phyloP scores from a whole-genome alignment of 345 rosid species.

The Linum lewisii region DNA sequence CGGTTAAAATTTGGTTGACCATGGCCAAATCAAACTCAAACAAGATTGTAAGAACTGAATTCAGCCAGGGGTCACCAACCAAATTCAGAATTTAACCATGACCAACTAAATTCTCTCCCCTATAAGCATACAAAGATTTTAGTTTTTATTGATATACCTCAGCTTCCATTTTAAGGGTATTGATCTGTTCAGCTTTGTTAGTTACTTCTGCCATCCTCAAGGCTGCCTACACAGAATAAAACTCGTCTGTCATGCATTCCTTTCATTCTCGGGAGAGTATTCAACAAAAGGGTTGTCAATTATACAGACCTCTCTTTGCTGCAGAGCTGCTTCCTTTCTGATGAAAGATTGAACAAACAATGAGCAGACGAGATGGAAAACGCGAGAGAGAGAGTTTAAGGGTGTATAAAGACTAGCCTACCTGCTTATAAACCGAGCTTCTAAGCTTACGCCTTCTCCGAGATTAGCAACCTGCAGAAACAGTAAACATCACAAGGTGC shows the following conservation, averaged over 20 bases:
- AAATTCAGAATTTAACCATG: too few species aligned
- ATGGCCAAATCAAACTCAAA: too few species aligned
- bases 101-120: too few species aligned
- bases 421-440: slow-evolving; percentile 20
- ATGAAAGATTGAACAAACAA: neutral
- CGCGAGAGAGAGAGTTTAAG: too few species aligned
- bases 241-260: slow-evolving; percentile 1
- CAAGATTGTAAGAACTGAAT: too few species aligned
- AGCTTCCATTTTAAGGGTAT: slow-evolving; percentile 55
- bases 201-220: slow-evolving; percentile 44
- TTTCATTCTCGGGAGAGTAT: too few species aligned
- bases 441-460: slow-evolving; percentile 22
- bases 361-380: too few species aligned
- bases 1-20: too few species aligned
- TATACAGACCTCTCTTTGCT: slow-evolving; percentile 24
- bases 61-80: too few species aligned
- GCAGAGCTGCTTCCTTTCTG: slow-evolving; percentile 28
- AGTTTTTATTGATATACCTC: slow-evolving; percentile 48
- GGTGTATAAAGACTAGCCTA: slow-evolving; percentile 9
- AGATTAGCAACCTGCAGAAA: slow-evolving; percentile 16
- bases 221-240: slow-evolving; percentile 63
- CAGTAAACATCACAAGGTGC: slow-evolving; percentile 1
- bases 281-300: too few species aligned
- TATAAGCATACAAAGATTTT: too few species aligned
- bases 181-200: slow-evolving; percentile 37